Percentiles rank a stretch among this genome's conserved stretches.
These are phyloP conservation scores for Dryas alaskensis DNA, from an alignment of 306 rosid genomes.

Conservation along the genomic window DNA sequence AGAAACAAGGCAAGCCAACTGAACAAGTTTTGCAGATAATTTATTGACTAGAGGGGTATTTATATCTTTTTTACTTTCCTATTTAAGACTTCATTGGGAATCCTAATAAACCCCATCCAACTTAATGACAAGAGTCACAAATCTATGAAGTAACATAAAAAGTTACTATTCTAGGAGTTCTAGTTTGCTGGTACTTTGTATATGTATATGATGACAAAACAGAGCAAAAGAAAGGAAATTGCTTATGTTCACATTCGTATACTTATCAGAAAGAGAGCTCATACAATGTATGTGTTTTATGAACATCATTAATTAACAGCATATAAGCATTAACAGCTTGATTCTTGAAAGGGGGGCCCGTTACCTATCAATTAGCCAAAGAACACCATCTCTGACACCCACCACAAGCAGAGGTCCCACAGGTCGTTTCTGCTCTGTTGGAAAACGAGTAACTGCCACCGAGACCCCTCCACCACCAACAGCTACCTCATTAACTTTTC, in stretches of 20 bases:
- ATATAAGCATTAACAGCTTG: not conserved
- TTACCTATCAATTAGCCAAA: conserved; percentile 99
- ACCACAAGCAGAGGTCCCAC: conserved; percentile 89
- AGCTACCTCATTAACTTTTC: conserved; percentile 81
- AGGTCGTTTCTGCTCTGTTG: conserved; percentile 95
- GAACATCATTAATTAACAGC: not conserved
- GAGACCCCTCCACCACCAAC: conserved; percentile 99
- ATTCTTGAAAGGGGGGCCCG: not conserved
- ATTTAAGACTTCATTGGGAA: not conserved
- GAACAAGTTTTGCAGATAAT: not conserved
- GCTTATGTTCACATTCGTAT: not conserved
- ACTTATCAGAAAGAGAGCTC: not conserved
- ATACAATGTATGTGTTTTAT: not conserved
- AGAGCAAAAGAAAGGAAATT: not conserved
- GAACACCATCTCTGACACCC: conserved; percentile 98
- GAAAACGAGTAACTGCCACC: conserved; percentile 94
- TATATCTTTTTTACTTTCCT: not conserved
- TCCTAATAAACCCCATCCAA: not conserved
- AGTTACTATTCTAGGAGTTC: not conserved
- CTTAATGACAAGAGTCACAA: not conserved
- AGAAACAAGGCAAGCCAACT: not conserved
- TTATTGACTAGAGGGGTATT: not conserved
- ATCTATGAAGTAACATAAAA: not conserved
- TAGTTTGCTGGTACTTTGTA: not conserved
- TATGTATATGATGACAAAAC: not conserved